Base-by-base conservation (phyloP, 225 moss, liverwort and hornwort species). In the Lunularia cruciata region DNA sequence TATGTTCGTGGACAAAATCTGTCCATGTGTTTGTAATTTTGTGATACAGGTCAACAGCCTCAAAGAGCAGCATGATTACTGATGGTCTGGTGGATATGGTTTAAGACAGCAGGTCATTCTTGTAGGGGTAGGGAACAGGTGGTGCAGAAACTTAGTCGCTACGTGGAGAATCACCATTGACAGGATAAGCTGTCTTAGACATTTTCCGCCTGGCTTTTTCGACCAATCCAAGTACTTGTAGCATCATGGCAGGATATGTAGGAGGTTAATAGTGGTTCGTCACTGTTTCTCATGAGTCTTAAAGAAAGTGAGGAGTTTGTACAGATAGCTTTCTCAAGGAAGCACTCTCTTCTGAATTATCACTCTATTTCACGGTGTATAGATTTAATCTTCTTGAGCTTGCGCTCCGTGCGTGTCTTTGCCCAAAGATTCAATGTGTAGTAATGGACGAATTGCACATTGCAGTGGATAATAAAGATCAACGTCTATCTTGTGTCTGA, bases 301-400 rank as follows among this genome's bases (percentile, higher is more conserved):
- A 47, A 35, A 39, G 47, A 52, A 65, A 78, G 59, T 32, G 69
- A 32, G 70, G 32, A 65, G 74, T 37, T 42, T 74, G 74, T 71
- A 66, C 65, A 66, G 49, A 65, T 47, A 65, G 64, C 51, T 73
- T 70, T 52, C 70, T 47, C 26, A 65, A 33, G 62, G 58, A 73
- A 63, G 73, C 57, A 74, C 19, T 65, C 22, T 7, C 39, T 32
- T 68, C 34, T 28, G 55, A 57, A 43, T 37, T 42, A 69, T 69
- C 46, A 59, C 67, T 65, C 65, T 74, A 65, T 58, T 70, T 62
- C 63, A 73, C 33, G 68, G 78, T 73, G 73, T 78, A 58, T 57
- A 77, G 68, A 69, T 73, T 69, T 73, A 70, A 73, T 20, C 63
- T 57, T 54, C 22, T 47, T 32, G 63, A 69, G 47, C 53, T 57